phyloP scores from a whole-genome alignment of 805 yeast genomes.

The Millerago galiae region DNA sequence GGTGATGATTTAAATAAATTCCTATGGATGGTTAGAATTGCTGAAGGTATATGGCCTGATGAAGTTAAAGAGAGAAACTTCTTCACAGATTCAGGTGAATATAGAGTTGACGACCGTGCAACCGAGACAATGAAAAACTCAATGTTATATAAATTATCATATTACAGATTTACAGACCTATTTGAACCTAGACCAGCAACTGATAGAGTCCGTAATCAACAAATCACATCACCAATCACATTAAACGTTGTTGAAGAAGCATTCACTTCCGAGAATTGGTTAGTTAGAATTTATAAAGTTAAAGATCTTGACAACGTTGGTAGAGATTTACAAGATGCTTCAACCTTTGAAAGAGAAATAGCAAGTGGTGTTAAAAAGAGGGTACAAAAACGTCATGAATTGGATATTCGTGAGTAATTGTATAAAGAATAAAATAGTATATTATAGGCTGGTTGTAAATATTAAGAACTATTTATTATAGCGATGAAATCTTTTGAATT shows the following conservation, averaged over 20 bases:
- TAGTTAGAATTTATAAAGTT: conserved; percentile 88
- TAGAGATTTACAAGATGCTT: conserved; percentile 59
- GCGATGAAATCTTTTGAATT: no score
- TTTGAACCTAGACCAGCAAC: conserved; percentile 51
- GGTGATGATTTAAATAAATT: conserved; percentile 97
- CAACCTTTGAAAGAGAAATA: conserved; percentile 40
- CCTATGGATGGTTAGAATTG: conserved; percentile 96
- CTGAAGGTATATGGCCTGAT: conserved; percentile 99
- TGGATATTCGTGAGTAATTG: conserved; percentile 34
- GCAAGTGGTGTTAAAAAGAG: conserved; percentile 31
- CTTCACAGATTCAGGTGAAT: conserved; percentile 84
- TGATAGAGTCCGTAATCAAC: conserved; percentile 89
- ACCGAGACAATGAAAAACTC: conserved; percentile 82
- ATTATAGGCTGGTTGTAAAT: not conserved
- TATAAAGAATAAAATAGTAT: not conserved
- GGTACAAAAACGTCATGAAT: conserved; percentile 43
- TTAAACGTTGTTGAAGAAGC: conserved; percentile 87
- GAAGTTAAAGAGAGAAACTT: conserved; percentile 81
- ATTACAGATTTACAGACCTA: conserved; percentile 74
- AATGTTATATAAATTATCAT: conserved; percentile 91
- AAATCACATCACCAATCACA: conserved; percentile 50
- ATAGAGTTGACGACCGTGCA: conserved; percentile 77
- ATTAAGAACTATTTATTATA: no score
- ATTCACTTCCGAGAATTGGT: conserved; percentile 93
- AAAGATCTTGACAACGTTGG: conserved; percentile 86